Evolutionary conservation across 2,329 filamentous ascomycete species (phyloP).

Genomic region (Cladorrhinum sp.): DNA sequence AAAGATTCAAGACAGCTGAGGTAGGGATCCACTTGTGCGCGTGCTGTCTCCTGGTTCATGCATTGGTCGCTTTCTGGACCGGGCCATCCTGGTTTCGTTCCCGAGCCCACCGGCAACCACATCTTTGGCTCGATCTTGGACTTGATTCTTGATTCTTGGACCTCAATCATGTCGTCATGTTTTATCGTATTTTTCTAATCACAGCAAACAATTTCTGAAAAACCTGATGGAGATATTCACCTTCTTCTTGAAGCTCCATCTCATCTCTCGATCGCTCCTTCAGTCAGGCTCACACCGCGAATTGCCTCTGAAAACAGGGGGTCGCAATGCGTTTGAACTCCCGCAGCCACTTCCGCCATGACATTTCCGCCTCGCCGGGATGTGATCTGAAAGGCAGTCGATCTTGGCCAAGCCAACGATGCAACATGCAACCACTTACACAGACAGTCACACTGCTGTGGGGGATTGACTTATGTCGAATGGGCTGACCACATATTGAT

Average conservation of each 20-base stretch:
- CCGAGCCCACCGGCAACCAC: neutral
- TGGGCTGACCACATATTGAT: neutral
- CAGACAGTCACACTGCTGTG: too few relatives aligned
- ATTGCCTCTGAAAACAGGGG: neutral
- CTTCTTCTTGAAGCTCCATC: neutral
- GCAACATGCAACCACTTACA: neutral
- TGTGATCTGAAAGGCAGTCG: neutral
- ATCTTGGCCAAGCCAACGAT: neutral
- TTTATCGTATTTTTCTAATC: neutral
- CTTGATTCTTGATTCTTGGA: neutral
- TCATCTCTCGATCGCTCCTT: neutral
- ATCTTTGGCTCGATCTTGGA: neutral
- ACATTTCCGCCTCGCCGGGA: constrained; percentile 2
- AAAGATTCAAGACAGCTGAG: neutral
- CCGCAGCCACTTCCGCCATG: constrained; percentile 7
- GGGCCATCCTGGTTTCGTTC: constrained; percentile 2
- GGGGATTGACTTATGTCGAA: neutral
- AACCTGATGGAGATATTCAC: too few relatives aligned
- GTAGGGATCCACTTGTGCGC: neutral
- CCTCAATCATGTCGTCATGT: neutral
- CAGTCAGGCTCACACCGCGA: too few relatives aligned
- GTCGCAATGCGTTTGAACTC: neutral
- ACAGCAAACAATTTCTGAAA: neutral
- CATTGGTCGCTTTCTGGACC: constrained; percentile 2
- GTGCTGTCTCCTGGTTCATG: constrained; percentile 6